Percentiles rank a stretch among this genome's conserved stretches.
Evolutionary conservation across 2,329 filamentous ascomycete genomes (phyloP).

Genomic region (Pseudocercospora fuligena): DNA sequence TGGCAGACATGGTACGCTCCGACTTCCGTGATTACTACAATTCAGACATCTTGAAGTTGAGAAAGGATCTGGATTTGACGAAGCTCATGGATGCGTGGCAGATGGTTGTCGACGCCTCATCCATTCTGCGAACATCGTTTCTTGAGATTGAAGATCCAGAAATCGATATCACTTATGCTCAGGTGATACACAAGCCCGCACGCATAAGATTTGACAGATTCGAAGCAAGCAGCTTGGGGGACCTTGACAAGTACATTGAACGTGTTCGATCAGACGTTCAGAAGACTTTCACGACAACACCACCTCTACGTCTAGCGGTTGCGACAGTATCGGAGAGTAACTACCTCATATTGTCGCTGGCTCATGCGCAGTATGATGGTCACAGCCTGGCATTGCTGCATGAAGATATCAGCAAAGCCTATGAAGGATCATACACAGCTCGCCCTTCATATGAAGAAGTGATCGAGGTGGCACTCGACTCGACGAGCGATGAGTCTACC

Average conservation of each 20-base stretch:
- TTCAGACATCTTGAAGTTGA: constrained; percentile 73
- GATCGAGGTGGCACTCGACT: constrained; percentile 59
- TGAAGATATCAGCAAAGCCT: constrained; percentile 69
- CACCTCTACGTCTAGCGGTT: constrained; percentile 45
- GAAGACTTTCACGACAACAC: constrained; percentile 38
- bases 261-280: constrained; percentile 43
- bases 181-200: constrained; percentile 52
- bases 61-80: constrained; percentile 57
- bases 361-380: constrained; percentile 89
- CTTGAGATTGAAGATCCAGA: constrained; percentile 65
- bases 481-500: constrained; percentile 53
- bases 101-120: constrained; percentile 62
- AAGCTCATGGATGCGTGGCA: constrained; percentile 67
- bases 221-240: constrained; percentile 28
- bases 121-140: constrained; percentile 79
- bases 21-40: constrained; percentile 81
- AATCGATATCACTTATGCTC: constrained; percentile 61
- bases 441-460: constrained; percentile 54
- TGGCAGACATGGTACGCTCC: constrained; percentile 79
- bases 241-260: constrained; percentile 42
- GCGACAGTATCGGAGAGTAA: constrained; percentile 40
- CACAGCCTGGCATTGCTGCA: constrained; percentile 80
- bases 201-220: constrained; percentile 45
- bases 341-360: constrained; percentile 70
- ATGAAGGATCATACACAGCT: constrained; percentile 43